Percentiles rank a stretch among this genome's conserved stretches.
Conservation (phyloP, 2,329 filamentous ascomycete genomes). For the Allantophomopsis cytisporea region DNA sequence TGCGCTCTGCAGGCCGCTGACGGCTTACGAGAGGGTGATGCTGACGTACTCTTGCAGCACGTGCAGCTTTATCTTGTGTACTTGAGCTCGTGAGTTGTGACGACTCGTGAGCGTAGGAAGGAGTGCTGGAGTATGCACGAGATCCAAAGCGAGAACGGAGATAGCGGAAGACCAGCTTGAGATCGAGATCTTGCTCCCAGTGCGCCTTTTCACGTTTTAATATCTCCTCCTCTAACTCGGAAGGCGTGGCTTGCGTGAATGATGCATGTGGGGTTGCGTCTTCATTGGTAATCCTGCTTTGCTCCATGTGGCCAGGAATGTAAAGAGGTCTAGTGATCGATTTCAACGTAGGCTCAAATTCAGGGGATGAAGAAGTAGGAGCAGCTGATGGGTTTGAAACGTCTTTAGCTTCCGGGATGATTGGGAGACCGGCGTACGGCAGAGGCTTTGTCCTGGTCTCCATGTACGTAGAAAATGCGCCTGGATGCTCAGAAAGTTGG, state of each 20-base stretch:
- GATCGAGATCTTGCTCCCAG: conserved; percentile 87
- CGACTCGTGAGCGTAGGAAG: conserved; percentile 24
- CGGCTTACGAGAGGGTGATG: conserved; percentile 73
- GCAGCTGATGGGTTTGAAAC: conserved; percentile 5
- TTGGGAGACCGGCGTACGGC: conserved; percentile 67
- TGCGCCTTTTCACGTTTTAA: conserved; percentile 45
- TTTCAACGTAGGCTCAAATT: conserved; percentile 15
- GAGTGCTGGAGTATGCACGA: conserved; percentile 22
- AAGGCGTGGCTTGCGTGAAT: conserved; percentile 3
- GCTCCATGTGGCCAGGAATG: conserved; percentile 6
- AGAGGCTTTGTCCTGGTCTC: conserved; percentile 49
- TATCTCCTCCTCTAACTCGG: conserved; percentile 2
- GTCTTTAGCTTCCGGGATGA: conserved; percentile 37
- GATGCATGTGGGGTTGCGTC: conserved; percentile 11
- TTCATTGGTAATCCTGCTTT: conserved; percentile 1
- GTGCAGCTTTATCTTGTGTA: conserved; percentile 54
- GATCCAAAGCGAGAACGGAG: conserved; percentile 62
- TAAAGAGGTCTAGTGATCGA: conserved; percentile 8
- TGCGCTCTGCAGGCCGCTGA: conserved; percentile 29
- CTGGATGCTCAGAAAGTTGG: conserved; percentile 74
- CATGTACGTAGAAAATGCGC: conserved; percentile 75
- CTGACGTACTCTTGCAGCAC: conserved; percentile 73
- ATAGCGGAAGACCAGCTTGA: conserved; percentile 85
- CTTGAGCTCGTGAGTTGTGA: conserved; percentile 33
- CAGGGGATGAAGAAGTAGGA: conserved; percentile 3